A percentile compares a stretch with the other conserved stretches of the same genome.
Evolutionary conservation across 1,139 yeast genomes (phyloP).

Genomic region (Hyphopichia fennica): DNA sequence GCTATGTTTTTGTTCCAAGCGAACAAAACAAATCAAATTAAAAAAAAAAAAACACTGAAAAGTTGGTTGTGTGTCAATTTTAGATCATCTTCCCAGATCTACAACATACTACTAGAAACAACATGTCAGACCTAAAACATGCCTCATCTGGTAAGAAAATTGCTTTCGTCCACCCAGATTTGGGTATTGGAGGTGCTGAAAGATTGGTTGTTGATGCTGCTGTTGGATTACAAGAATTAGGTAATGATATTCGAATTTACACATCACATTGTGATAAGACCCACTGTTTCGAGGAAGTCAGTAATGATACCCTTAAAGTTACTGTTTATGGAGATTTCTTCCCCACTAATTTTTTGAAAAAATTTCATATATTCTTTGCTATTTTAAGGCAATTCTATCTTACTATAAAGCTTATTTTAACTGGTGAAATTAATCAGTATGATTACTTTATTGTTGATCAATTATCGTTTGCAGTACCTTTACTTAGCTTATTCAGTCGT

Average conservation of each 20-base stretch:
- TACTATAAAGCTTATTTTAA: constrained; percentile 46
- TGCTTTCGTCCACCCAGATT: constrained; percentile 93
- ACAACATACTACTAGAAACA: too few relatives aligned
- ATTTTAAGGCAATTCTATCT: constrained; percentile 78
- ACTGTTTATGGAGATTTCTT: constrained; percentile 78
- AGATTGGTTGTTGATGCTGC: constrained; percentile 95
- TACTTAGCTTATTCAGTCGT: constrained; percentile 53
- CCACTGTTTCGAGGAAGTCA: constrained; percentile 91
- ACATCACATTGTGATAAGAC: constrained; percentile 86
- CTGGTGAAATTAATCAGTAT: constrained; percentile 47
- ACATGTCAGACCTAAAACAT: not conserved
- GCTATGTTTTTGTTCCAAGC: too few relatives aligned
- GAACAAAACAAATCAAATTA: too few relatives aligned
- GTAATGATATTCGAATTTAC: constrained; percentile 66
- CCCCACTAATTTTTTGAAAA: constrained; percentile 68
- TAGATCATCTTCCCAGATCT: too few relatives aligned
- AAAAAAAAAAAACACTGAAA: too few relatives aligned
- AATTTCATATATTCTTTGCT: constrained; percentile 79
- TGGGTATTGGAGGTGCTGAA: constrained; percentile 98
- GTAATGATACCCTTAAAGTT: constrained; percentile 55
- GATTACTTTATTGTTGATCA: constrained; percentile 89
- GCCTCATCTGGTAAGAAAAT: constrained; percentile 29
- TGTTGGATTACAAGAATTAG: constrained; percentile 71
- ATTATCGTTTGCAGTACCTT: constrained; percentile 80
- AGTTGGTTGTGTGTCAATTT: too few relatives aligned